Base-by-base conservation (phyloP, 208 protist genomes). In the Naegleria lovaniensis region DNA sequence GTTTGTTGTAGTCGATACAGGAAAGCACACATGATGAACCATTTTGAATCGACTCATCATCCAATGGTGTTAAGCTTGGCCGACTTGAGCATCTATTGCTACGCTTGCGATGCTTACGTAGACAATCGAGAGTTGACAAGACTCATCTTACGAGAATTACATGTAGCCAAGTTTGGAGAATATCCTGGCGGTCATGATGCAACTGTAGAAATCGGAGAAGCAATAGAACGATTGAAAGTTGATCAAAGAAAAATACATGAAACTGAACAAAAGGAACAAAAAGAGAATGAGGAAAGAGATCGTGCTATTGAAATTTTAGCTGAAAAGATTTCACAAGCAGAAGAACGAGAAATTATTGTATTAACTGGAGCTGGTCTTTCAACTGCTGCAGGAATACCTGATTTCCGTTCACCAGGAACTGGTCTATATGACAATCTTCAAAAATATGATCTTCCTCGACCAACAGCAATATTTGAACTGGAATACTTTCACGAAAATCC, bases 401-500 rank as follows among this genome's bases (percentile, higher is more conserved):
- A 67, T 67, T 67, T 67, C 19, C 11, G 55, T 29, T 22, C 55
- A 29, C 55, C 55, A 22, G 55, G 55, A 29, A 67, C 11, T 29
- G 55, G 55, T 22, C 55, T 67, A 2, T 67, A 67, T 67, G 55
- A 29, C 13, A 29, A 15, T 3, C 55, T 67, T 13, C 19, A 29
- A 29, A 67, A 67, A 29, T 67, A 29, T 19, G 2, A 67, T 29
- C 19, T 67, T 29, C 11, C 11, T 22, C 19, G 22, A 22, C 55
- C 55, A 67, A 67, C 55, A 67, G 11, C 55, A 67, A 67, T 98
- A 29, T 99, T 99, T 91, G 95, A 96, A 15, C 91, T 99, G 19
- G 36, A 94, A 29, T 95, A 97, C 38, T 96, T 99, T n/a, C 90
- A 94, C 33, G 89, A 97, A 85, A 92, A 94, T 41, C 98, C 98